A percentile compares a stretch with the other conserved stretches of the same genome.
phyloP scores from a whole-genome alignment of 2,329 filamentous ascomycete genomes.

The Berkeleyomyces basicola region DNA sequence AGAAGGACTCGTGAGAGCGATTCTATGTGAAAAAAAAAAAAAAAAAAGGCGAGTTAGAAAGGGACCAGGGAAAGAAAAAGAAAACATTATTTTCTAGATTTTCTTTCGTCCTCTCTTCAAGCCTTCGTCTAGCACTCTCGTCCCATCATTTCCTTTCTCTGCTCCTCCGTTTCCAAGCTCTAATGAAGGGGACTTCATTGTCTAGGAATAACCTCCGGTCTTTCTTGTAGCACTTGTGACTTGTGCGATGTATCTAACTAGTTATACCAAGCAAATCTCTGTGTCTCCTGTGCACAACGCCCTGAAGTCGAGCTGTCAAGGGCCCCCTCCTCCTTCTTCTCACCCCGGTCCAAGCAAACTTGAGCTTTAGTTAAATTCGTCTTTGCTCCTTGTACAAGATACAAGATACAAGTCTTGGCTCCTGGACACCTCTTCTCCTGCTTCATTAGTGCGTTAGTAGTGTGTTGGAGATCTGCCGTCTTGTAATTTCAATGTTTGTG shows the following conservation, averaged over 20 bases:
- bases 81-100: no score
- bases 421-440: no score
- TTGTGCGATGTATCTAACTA: not conserved
- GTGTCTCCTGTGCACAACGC: not conserved
- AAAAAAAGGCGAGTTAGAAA: not conserved
- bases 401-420: no score
- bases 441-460: no score
- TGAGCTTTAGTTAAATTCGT: no score
- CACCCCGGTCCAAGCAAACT: not conserved
- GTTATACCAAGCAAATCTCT: not conserved
- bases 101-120: no score
- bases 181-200: not conserved
- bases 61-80: not conserved
- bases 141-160: not conserved
- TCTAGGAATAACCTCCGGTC: not conserved
- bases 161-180: not conserved
- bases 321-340: no score
- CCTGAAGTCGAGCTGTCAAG: not conserved
- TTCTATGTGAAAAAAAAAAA: not conserved
- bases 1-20: no score
- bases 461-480: no score
- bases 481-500: no score
- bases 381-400: no score
- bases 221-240: not conserved
- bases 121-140: not conserved